Evolutionary conservation across 2,329 filamentous ascomycete species (phyloP).

Genomic region (Aureobasidium uvarum): DNA sequence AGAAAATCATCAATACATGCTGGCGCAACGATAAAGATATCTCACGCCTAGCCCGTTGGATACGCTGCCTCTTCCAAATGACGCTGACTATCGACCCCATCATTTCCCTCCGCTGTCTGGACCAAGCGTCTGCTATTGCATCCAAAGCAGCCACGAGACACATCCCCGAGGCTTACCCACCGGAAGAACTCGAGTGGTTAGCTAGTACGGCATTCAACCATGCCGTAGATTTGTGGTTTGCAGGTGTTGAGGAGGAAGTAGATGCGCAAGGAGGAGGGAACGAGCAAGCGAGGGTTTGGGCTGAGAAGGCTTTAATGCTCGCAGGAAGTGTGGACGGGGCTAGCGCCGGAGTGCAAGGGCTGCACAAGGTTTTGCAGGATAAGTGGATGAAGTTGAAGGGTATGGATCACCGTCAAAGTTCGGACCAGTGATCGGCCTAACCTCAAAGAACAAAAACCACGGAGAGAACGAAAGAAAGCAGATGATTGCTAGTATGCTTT

Average conservation of each 20-base stretch:
- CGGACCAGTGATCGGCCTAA: not conserved
- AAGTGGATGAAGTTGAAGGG: constrained; percentile 31
- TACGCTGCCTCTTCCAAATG: constrained; percentile 48
- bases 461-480: not conserved
- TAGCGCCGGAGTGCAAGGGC: constrained; percentile 37
- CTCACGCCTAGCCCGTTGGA: constrained; percentile 67
- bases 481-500: not conserved
- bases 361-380: constrained; percentile 44
- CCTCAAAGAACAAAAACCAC: not conserved
- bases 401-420: not conserved
- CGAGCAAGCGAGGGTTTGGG: constrained; percentile 52
- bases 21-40: constrained; percentile 55
- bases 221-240: constrained; percentile 63
- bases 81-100: constrained; percentile 43
- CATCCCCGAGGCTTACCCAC: constrained; percentile 53
- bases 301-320: constrained; percentile 60
- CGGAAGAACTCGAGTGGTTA: constrained; percentile 73
- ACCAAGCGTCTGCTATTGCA: constrained; percentile 60
- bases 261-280: not conserved
- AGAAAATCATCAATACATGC: constrained; percentile 68
- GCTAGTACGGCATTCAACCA: constrained; percentile 67
- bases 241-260: constrained; percentile 48
- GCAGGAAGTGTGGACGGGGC: constrained; percentile 58
- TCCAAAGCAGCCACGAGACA: constrained; percentile 35
- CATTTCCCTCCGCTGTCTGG: constrained; percentile 54